Percentiles rank a stretch among this genome's conserved stretches.
phyloP scores from a whole-genome alignment of 176 grass and related monocot species.

The Ampelocalamus luodianensis region DNA sequence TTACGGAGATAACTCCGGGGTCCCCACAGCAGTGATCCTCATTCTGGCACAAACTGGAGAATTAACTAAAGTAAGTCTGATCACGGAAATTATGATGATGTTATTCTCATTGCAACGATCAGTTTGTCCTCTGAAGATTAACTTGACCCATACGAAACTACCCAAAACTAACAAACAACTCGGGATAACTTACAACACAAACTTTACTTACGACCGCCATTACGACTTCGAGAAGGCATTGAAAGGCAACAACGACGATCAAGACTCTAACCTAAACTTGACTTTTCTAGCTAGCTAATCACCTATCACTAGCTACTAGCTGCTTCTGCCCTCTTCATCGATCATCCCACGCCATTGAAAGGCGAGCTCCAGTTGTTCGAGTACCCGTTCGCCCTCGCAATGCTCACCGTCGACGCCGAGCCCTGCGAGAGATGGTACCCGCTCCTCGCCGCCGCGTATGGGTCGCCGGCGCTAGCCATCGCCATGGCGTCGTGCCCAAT shows the following conservation, averaged over 20 bases:
- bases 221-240: conserved; percentile 61
- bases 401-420: conserved; percentile 50
- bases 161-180: conserved; percentile 67
- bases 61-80: not conserved
- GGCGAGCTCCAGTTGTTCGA: conserved; percentile 53
- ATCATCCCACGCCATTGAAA: conserved; percentile 59
- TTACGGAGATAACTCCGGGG: no score
- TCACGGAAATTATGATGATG: conserved; percentile 10
- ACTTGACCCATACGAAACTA: conserved; percentile 49
- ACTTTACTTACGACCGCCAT: conserved; percentile 45
- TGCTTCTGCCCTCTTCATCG: conserved; percentile 13
- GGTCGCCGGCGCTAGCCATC: conserved; percentile 39
- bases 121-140: conserved; percentile 34
- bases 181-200: conserved; percentile 46
- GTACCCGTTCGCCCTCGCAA: conserved; percentile 58
- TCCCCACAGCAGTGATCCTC: no score
- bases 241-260: conserved; percentile 12
- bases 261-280: conserved; percentile 43
- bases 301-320: conserved; percentile 22
- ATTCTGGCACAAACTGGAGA: not conserved
- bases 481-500: conserved; percentile 44
- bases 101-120: conserved; percentile 41
- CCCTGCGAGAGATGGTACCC: conserved; percentile 72
- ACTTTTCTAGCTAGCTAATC: conserved; percentile 45
- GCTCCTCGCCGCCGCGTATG: conserved; percentile 46